Evolutionary conservation across 306 rosid species (phyloP).

Genomic region (Cyclanthera cordifolia): DNA sequence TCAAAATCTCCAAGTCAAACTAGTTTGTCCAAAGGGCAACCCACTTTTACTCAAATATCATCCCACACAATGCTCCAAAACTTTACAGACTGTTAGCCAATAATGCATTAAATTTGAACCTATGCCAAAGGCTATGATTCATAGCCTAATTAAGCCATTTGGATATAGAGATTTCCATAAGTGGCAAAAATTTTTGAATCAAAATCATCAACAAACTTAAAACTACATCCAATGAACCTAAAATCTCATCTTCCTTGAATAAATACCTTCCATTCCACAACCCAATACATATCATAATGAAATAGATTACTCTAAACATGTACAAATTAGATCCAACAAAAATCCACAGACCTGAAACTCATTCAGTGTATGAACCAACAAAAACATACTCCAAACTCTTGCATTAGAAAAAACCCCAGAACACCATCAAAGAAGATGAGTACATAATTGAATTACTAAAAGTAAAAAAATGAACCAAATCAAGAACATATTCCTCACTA

Average conservation of each 20-base stretch:
- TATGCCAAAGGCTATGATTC: conserved; percentile 11
- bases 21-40: conserved; percentile 5
- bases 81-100: conserved; percentile 13
- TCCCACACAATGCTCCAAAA: conserved; percentile 9
- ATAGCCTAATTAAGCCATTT: not conserved
- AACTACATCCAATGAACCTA: not conserved
- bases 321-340: not conserved
- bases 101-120: conserved; percentile 10
- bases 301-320: not conserved
- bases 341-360: not conserved
- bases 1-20: conserved; percentile 14
- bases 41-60: conserved; percentile 1
- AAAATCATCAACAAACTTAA: not conserved
- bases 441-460: not conserved
- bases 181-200: not conserved
- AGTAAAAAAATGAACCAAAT: not conserved
- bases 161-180: not conserved
- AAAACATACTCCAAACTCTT: not conserved
- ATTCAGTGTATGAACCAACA: not conserved
- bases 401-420: not conserved
- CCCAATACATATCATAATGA: not conserved
- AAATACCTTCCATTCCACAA: not conserved
- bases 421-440: not conserved
- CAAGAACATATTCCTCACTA: not conserved
- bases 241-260: not conserved